A percentile compares a stretch with the other conserved stretches of the same genome.
These are phyloP conservation scores for Ganoderma sinense DNA, from an alignment of 1,284 basidiomycete genomes.

Conservation along the genomic window DNA sequence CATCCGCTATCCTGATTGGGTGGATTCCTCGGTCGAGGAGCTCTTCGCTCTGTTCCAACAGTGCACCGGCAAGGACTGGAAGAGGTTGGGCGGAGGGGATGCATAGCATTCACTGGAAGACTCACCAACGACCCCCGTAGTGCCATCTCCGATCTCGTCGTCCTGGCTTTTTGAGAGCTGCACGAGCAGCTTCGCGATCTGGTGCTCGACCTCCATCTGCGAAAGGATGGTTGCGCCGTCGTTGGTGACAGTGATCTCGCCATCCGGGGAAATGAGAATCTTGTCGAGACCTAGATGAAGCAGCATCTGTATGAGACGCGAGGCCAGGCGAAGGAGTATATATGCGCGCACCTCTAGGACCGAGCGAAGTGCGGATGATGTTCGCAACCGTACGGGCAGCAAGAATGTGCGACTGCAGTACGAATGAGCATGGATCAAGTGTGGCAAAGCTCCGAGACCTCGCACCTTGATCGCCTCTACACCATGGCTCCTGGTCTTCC, in stretches of 20 bases:
- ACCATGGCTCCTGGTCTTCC: conserved; percentile 94
- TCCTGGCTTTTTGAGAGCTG: conserved; percentile 98
- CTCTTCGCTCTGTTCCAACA: conserved; percentile 90
- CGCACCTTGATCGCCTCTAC: conserved; percentile 94
- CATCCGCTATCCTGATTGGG: conserved; percentile 98
- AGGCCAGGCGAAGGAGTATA: background rate
- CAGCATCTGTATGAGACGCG: conserved; percentile 7
- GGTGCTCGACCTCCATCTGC: conserved; percentile 98
- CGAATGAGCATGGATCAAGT: background rate
- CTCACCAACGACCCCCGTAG: conserved; percentile 97
- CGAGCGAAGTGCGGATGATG: conserved; percentile 95
- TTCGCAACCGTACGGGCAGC: conserved; percentile 93
- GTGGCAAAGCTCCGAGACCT: conserved; percentile 12
- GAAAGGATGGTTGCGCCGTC: conserved; percentile 96
- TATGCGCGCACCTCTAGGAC: conserved; percentile 78
- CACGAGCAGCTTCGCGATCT: conserved; percentile 97
- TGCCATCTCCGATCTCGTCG: conserved; percentile 99
- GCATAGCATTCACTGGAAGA: conserved; percentile 28
- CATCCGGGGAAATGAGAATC: conserved; percentile 98
- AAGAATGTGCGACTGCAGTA: conserved; percentile 90
- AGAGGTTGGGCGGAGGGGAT: background rate
- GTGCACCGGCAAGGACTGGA: conserved; percentile 93
- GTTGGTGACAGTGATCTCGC: conserved; percentile 99
- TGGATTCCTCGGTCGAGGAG: conserved; percentile 98
- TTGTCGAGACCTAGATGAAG: conserved; percentile 87